Evolutionary conservation across 1,284 basidiomycete species (phyloP).

Genomic region (Ustilago xerochloae): DNA sequence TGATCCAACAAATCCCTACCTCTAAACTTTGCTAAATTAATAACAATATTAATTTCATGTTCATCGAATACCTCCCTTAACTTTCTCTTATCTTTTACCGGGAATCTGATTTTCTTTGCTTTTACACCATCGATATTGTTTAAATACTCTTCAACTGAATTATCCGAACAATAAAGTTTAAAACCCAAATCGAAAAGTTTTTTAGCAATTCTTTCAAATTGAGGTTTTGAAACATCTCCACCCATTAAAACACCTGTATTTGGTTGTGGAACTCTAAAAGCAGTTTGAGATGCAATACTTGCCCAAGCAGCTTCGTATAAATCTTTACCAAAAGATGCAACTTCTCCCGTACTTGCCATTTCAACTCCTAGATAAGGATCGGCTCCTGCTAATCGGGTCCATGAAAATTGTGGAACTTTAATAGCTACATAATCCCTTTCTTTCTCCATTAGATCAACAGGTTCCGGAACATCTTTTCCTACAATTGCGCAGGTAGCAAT

Average conservation of each 20-base stretch:
- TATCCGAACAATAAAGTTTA: slow-evolving; percentile 89
- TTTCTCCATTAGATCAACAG: slow-evolving; percentile 91
- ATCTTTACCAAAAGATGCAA: slow-evolving; percentile 95
- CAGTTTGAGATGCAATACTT: slow-evolving; percentile 85
- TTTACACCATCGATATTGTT: slow-evolving; percentile 72
- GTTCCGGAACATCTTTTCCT: slow-evolving; percentile 86
- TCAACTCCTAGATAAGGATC: slow-evolving; percentile 97
- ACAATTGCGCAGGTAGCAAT: slow-evolving; percentile 92
- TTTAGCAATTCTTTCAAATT: slow-evolving; percentile 83
- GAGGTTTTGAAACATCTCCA: slow-evolving; percentile 83
- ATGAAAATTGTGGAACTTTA: slow-evolving; percentile 98
- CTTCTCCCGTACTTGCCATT: slow-evolving; percentile 99
- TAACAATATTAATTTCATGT: slow-evolving; percentile 92
- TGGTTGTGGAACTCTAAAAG: slow-evolving; percentile 86
- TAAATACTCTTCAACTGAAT: slow-evolving; percentile 82
- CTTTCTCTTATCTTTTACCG: slow-evolving; percentile 95
- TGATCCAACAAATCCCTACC: slow-evolving; percentile 85
- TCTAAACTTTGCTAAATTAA: slow-evolving; percentile 88
- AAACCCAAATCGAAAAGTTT: slow-evolving; percentile 76
- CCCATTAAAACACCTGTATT: slow-evolving; percentile 85
- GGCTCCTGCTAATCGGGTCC: slow-evolving; percentile 91
- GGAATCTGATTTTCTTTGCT: slow-evolving; percentile 93
- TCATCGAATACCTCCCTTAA: slow-evolving; percentile 85
- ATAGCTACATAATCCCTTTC: slow-evolving; percentile 92
- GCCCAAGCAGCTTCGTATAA: slow-evolving; percentile 98